Evolutionary conservation across 495 filamentous ascomycete genomes (phyloP).

Genomic region (Mytilinidion resinicola): DNA sequence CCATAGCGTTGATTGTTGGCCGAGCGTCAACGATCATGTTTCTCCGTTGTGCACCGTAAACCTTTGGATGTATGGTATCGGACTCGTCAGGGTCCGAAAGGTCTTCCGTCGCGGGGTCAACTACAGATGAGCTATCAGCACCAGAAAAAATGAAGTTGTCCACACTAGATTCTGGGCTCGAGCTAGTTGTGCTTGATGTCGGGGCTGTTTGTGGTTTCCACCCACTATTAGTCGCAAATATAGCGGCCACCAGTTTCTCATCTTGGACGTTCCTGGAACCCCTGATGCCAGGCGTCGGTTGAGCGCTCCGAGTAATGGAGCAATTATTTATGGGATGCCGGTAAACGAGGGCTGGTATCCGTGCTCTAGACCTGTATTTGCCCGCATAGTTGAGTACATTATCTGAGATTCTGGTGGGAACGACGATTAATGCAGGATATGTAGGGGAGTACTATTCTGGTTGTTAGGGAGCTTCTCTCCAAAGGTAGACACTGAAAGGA

Average conservation of each 20-base stretch:
- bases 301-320: slow-evolving; percentile 90
- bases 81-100: slow-evolving; percentile 51
- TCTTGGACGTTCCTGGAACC: slow-evolving; percentile 92
- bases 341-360: slow-evolving; percentile 86
- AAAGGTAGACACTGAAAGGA: slow-evolving; percentile 6
- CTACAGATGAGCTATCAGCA: slow-evolving; percentile 32
- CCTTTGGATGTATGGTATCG: slow-evolving; percentile 39
- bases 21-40: slow-evolving; percentile 97
- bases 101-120: slow-evolving; percentile 66
- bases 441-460: slow-evolving; percentile 73
- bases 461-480: slow-evolving; percentile 8
- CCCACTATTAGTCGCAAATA: slow-evolving; percentile 63
- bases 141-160: slow-evolving; percentile 18
- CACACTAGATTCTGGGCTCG: slow-evolving; percentile 20
- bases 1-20: slow-evolving; percentile 89
- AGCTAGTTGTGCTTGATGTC: slow-evolving; percentile 30
- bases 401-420: slow-evolving; percentile 86
- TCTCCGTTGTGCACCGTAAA: slow-evolving; percentile 90
- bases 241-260: slow-evolving; percentile 85
- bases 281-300: slow-evolving; percentile 81
- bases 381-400: slow-evolving; percentile 93
- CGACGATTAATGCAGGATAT: slow-evolving; percentile 80
- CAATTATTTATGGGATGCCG: slow-evolving; percentile 95
- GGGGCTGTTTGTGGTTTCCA: slow-evolving; percentile 37
- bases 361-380: slow-evolving; percentile 74